phyloP scores from a whole-genome alignment of 768 basidiomycete genomes.

The Tremella fuciformis region DNA sequence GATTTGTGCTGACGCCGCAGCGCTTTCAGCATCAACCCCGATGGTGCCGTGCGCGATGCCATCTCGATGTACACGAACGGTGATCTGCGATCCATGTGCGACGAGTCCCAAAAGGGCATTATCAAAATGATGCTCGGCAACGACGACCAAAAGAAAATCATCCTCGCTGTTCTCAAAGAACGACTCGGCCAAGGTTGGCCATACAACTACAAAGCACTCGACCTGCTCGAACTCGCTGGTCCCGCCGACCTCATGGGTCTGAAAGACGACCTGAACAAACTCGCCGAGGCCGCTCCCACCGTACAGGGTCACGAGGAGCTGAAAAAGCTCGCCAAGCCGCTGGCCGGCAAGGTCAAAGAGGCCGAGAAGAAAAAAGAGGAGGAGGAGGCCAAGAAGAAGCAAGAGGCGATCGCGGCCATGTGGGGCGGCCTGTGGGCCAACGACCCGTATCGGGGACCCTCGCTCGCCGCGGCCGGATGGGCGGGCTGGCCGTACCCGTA shows the following conservation, averaged over 20 bases:
- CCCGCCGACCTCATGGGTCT: constrained; percentile 17
- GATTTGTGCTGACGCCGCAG: constrained; percentile 17
- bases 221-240: constrained; percentile 29
- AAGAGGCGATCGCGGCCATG: constrained; percentile 42
- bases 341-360: constrained; percentile 30
- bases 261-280: constrained; percentile 24
- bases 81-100: constrained; percentile 20
- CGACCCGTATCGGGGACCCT: constrained; percentile 10
- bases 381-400: constrained; percentile 36
- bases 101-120: constrained; percentile 17
- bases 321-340: constrained; percentile 25
- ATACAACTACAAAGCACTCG: constrained; percentile 44
- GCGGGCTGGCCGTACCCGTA: constrained; percentile 41
- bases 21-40: constrained; percentile 25
- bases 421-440: constrained; percentile 48
- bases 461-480: constrained; percentile 26
- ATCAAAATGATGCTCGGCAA: constrained; percentile 34
- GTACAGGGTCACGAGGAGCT: constrained; percentile 30
- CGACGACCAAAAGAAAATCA: constrained; percentile 37
- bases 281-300: constrained; percentile 20
- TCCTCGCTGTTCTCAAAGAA: constrained; percentile 37
- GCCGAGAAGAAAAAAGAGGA: constrained; percentile 35
- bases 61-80: constrained; percentile 37
- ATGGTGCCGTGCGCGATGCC: constrained; percentile 7
- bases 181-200: constrained; percentile 42